Conservation (phyloP, 345 rosid genomes). For the Arabidopsis thaliana region DNA sequence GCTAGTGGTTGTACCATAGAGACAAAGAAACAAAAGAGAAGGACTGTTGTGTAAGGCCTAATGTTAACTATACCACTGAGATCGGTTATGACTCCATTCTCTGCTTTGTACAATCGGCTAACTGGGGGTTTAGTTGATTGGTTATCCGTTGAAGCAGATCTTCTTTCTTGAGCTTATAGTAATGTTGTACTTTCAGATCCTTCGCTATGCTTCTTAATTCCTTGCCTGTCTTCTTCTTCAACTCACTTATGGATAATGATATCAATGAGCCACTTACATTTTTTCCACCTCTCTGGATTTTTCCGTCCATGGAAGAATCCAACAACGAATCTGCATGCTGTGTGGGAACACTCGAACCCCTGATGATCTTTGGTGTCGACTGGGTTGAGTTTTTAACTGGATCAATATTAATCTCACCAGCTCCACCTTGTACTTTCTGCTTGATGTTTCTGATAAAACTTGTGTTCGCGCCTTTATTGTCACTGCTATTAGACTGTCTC, state of each 20-base stretch:
- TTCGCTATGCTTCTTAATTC: constrained; percentile 65
- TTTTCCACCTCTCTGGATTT: constrained; percentile 33
- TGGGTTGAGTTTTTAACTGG: constrained; percentile 15
- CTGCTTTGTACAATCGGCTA: constrained; percentile 44
- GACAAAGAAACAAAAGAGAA: constrained; percentile 32
- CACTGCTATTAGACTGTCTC: constrained; percentile 28
- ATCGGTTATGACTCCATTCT: constrained; percentile 23
- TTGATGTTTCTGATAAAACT: constrained; percentile 38
- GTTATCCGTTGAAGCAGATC: constrained; percentile 54
- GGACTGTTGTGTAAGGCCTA: constrained; percentile 32
- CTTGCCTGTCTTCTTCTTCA: constrained; percentile 53
- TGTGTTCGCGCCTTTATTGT: constrained; percentile 34
- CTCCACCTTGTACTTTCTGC: constrained; percentile 46
- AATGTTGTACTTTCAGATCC: constrained; percentile 50
- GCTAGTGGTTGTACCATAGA: constrained; percentile 27
- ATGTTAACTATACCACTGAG: constrained; percentile 45
- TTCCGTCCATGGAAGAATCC: constrained; percentile 26
- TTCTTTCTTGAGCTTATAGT: constrained; percentile 54
- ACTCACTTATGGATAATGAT: constrained; percentile 29
- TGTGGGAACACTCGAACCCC: constrained; percentile 34
- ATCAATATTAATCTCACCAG: constrained; percentile 25
- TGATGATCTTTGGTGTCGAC: constrained; percentile 32
- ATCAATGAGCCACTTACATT: constrained; percentile 35
- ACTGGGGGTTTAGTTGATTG: constrained; percentile 32
- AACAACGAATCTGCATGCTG: constrained; percentile 39